A percentile compares a stretch with the other conserved stretches of the same genome.
phyloP scores from a whole-genome alignment of 768 basidiomycete species.

The Hypholoma sublateritium region DNA sequence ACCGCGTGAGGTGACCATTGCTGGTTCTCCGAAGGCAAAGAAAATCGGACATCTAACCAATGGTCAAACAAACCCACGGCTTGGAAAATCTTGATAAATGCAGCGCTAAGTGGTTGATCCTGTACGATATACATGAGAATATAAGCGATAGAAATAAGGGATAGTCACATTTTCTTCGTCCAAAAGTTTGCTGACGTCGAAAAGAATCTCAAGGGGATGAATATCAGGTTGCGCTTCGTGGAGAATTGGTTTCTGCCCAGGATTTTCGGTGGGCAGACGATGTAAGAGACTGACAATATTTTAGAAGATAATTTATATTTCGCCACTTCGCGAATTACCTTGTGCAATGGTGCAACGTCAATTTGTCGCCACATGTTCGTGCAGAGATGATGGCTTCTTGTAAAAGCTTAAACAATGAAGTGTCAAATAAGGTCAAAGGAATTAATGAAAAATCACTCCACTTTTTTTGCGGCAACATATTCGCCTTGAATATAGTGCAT shows the following conservation, averaged over 20 bases:
- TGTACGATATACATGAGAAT: constrained; percentile 21
- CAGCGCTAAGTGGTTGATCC: constrained; percentile 70
- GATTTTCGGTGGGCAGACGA: constrained; percentile 58
- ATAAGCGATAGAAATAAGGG: not conserved
- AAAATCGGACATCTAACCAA: constrained; percentile 61
- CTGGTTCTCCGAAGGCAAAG: constrained; percentile 50
- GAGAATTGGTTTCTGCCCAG: constrained; percentile 48
- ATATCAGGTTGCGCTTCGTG: constrained; percentile 77
- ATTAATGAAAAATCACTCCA: constrained; percentile 19
- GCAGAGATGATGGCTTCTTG: constrained; percentile 79
- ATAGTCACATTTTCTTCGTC: constrained; percentile 55
- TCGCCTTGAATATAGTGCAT: constrained; percentile 77
- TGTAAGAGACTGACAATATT: constrained; percentile 56
- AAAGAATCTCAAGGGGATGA: constrained; percentile 74
- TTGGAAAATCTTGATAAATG: constrained; percentile 68
- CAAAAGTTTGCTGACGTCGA: constrained; percentile 76
- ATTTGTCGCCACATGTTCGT: constrained; percentile 67
- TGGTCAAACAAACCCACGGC: constrained; percentile 70
- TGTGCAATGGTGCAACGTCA: constrained; percentile 77
- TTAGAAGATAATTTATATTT: not conserved
- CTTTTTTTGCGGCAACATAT: constrained; percentile 67
- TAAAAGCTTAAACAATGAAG: constrained; percentile 47
- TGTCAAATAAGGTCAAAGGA: not conserved
- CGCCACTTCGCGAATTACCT: constrained; percentile 40
- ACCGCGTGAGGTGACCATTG: constrained; percentile 75